phyloP scores from a whole-genome alignment of 164 flowering plant species.

The Nymphaea thermarum region DNA sequence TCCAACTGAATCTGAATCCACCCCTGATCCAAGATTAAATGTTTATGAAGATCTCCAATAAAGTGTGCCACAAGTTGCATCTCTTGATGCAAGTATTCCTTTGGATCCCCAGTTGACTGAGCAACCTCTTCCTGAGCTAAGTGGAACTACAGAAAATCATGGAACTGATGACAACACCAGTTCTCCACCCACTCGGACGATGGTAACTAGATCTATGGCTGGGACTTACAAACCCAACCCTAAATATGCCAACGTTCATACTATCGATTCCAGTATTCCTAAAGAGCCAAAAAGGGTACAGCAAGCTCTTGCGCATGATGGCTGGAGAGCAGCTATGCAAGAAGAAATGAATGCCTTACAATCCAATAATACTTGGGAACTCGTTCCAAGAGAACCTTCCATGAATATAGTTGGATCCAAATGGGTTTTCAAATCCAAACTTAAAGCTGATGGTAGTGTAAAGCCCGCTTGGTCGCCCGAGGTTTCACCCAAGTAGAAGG shows the following conservation, averaged over 20 bases:
- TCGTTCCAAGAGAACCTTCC: background rate
- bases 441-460: background rate
- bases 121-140: too few species aligned
- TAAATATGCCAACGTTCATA: background rate
- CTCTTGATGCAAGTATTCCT: too few species aligned
- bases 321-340: background rate
- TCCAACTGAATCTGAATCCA: background rate
- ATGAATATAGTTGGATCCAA: constrained; percentile 2
- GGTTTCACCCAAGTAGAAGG: background rate
- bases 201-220: background rate
- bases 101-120: too few species aligned
- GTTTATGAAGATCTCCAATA: too few species aligned
- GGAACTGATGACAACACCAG: background rate
- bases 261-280: background rate
- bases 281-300: background rate
- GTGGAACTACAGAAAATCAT: background rate
- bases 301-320: background rate
- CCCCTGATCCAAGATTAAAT: too few species aligned
- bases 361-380: background rate
- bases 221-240: background rate
- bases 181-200: background rate
- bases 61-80: too few species aligned
- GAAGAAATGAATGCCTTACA: constrained; percentile 1
- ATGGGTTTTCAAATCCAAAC: background rate
- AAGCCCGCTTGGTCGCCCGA: background rate